phyloP scores from a whole-genome alignment of 176 grass and related monocot species.

The Tillandsia fasciculata region DNA sequence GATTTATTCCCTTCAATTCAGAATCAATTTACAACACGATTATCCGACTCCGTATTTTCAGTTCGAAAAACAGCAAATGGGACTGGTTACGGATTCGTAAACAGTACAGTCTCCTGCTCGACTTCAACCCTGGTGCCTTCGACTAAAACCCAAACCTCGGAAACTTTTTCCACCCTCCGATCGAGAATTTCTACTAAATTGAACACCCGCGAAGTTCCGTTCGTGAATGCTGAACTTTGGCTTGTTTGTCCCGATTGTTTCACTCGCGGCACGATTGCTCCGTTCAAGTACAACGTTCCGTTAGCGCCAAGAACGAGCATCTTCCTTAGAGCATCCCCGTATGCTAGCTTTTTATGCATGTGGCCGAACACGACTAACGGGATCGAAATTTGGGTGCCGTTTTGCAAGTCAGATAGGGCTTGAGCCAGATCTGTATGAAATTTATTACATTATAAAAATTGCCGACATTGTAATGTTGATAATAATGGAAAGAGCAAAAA shows the following conservation, averaged over 20 bases:
- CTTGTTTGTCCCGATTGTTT: constrained; percentile 16
- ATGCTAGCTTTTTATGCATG: constrained; percentile 85
- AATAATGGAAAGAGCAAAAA: not conserved
- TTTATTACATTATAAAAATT: constrained; percentile 3
- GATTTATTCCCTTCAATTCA: no score
- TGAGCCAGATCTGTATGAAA: constrained; percentile 47
- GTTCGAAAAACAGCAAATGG: no score
- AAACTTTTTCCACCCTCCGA: constrained; percentile 54
- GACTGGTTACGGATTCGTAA: constrained; percentile 22
- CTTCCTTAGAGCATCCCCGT: constrained; percentile 53
- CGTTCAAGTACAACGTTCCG: constrained; percentile 61
- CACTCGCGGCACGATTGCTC: constrained; percentile 80
- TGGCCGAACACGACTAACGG: constrained; percentile 82
- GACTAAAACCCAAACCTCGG: constrained; percentile 69
- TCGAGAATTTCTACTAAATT: constrained; percentile 47
- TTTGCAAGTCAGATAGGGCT: constrained; percentile 65
- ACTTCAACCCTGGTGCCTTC: constrained; percentile 28
- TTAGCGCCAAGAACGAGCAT: constrained; percentile 51
- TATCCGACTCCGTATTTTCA: no score
- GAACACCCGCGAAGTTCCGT: constrained; percentile 35
- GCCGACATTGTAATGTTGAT: not conserved
- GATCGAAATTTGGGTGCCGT: constrained; percentile 40
- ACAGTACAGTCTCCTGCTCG: constrained; percentile 57
- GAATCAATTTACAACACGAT: no score
- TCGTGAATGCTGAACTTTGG: constrained; percentile 18